A percentile compares a stretch with the other conserved stretches of the same genome.
Conservation (phyloP, 1,139 yeast species). For the Kodamaea suecica region DNA sequence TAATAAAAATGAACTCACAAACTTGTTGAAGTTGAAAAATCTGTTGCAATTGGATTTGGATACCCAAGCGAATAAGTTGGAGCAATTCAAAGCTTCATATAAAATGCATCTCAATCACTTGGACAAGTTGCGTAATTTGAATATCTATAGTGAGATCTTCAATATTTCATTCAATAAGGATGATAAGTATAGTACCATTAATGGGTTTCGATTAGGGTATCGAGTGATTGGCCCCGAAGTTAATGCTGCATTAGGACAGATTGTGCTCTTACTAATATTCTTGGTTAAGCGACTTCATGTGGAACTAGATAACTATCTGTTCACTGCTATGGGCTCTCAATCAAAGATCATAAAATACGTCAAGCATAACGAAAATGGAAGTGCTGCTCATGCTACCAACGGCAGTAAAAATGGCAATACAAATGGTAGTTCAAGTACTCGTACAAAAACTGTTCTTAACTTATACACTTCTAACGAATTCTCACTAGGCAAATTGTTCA, state of each 20-base stretch:
- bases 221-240: slow-evolving; percentile 86
- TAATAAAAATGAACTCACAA: slow-evolving; percentile 39
- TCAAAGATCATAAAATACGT: slow-evolving; percentile 67
- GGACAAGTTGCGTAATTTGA: slow-evolving; percentile 67
- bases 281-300: slow-evolving; percentile 57
- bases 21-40: slow-evolving; percentile 48
- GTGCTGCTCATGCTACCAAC: slow-evolving; percentile 5
- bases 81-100: slow-evolving; percentile 59
- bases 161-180: slow-evolving; percentile 65
- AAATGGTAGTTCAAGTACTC: slow-evolving; percentile 4
- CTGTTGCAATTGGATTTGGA: slow-evolving; percentile 48
- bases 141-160: slow-evolving; percentile 80
- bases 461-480: slow-evolving; percentile 65
- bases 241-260: slow-evolving; percentile 89
- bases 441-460: slow-evolving; percentile 35
- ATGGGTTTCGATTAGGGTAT: slow-evolving; percentile 75
- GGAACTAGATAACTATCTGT: slow-evolving; percentile 54
- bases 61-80: slow-evolving; percentile 50
- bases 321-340: slow-evolving; percentile 82
- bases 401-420: slow-evolving; percentile 1
- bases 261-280: slow-evolving; percentile 66
- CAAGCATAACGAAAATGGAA: not conserved
- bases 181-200: slow-evolving; percentile 83
- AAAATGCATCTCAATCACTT: slow-evolving; percentile 60
- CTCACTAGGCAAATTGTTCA: slow-evolving; percentile 64